Percentiles rank a stretch among this genome's conserved stretches.
These are phyloP conservation scores for Apiotrichum siamense DNA, from an alignment of 1,284 basidiomycete species.

Conservation along the genomic window DNA sequence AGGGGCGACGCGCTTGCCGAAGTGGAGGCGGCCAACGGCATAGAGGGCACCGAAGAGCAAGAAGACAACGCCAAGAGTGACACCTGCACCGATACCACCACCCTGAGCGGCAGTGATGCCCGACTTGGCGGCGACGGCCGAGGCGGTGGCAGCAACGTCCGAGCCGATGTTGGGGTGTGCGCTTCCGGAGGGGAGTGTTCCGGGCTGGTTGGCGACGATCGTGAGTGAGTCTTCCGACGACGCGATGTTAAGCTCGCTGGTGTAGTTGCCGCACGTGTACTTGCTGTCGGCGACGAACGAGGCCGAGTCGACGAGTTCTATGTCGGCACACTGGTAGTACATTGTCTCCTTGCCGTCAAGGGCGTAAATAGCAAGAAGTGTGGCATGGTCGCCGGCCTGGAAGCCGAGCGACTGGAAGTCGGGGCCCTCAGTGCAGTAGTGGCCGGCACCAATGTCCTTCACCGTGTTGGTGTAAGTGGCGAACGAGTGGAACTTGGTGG, in stretches of 20 bases:
- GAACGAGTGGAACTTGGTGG: conserved; percentile 26
- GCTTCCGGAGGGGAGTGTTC: background rate
- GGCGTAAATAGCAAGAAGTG: conserved; percentile 28
- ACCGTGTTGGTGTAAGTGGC: conserved; percentile 22
- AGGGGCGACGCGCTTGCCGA: background rate
- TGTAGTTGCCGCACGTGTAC: conserved; percentile 9
- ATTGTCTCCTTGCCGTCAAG: conserved; percentile 7
- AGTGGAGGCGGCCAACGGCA: conserved; percentile 4
- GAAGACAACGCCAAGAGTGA: background rate
- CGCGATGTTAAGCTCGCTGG: background rate
- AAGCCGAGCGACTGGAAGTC: conserved; percentile 28
- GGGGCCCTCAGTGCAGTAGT: conserved; percentile 27
- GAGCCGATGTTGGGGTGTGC: background rate
- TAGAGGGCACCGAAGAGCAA: conserved; percentile 1
- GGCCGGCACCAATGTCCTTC: conserved; percentile 20
- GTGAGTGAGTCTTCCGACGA: background rate
- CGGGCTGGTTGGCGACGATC: background rate
- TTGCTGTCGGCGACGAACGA: background rate
- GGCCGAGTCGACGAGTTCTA: conserved; percentile 16
- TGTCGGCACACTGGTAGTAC: conserved; percentile 26
- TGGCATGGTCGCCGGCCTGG: conserved; percentile 25
- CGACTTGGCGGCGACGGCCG: background rate
- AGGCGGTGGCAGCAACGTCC: background rate
- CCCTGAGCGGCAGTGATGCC: background rate
- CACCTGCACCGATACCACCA: conserved; percentile 6